Evolutionary conservation across 768 basidiomycete species (phyloP).

Genomic region (Austroboletus festivus): DNA sequence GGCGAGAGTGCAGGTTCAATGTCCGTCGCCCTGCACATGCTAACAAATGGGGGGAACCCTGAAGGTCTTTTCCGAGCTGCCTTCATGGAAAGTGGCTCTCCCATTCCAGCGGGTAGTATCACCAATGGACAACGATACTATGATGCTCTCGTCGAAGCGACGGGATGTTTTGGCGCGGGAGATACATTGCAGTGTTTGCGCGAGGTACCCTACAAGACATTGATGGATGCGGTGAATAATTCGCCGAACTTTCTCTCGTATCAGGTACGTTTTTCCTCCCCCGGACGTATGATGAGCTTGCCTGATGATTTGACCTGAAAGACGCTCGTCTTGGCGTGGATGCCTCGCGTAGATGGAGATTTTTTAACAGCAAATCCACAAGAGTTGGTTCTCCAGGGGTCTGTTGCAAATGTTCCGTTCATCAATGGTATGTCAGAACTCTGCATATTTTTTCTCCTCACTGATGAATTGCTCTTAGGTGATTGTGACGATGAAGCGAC

Average conservation of each 20-base stretch:
- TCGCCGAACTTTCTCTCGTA: slow-evolving; percentile 32
- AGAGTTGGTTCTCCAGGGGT: slow-evolving; percentile 33
- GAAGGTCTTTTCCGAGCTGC: slow-evolving; percentile 27
- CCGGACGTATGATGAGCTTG: no score
- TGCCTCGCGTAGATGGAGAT: slow-evolving; percentile 37
- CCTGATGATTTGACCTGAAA: slow-evolving; percentile 1
- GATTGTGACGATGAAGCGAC: slow-evolving; percentile 43
- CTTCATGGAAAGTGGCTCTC: slow-evolving; percentile 43
- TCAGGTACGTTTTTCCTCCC: slow-evolving; percentile 22
- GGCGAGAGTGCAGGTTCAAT: slow-evolving; percentile 41
- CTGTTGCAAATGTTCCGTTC: slow-evolving; percentile 5
- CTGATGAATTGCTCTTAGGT: slow-evolving; percentile 8
- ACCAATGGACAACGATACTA: slow-evolving; percentile 25
- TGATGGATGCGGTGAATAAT: slow-evolving; percentile 33
- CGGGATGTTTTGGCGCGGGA: slow-evolving; percentile 25
- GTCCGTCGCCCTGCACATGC: slow-evolving; percentile 30
- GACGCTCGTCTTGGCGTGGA: slow-evolving; percentile 33
- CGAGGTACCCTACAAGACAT: slow-evolving; percentile 24
- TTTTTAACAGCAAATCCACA: slow-evolving; percentile 36
- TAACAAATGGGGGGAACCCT: slow-evolving; percentile 22
- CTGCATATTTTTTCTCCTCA: neutral
- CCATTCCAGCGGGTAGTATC: slow-evolving; percentile 22
- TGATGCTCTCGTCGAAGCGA: slow-evolving; percentile 28
- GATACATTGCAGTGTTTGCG: slow-evolving; percentile 37
- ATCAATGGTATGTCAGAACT: slow-evolving; percentile 2